phyloP scores from a whole-genome alignment of 2,329 filamentous ascomycete species.

The Aspergillus proliferans region DNA sequence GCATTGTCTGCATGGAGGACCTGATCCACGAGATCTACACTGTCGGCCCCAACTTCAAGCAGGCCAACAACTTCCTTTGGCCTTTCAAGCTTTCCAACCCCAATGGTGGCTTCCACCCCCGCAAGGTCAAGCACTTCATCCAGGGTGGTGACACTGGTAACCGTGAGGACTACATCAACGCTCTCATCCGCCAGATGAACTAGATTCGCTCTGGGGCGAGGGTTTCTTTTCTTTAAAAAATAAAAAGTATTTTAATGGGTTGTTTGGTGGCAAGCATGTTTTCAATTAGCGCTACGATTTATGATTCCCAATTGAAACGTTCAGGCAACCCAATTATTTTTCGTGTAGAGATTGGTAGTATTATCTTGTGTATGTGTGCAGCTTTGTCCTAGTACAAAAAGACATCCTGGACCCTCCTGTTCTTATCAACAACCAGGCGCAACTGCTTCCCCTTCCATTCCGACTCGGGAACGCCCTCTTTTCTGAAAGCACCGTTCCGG shows the following conservation, averaged over 20 bases:
- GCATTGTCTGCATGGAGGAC: constrained; percentile 99
- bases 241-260: constrained; percentile 19
- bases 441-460: constrained; percentile 52
- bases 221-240: constrained; percentile 7
- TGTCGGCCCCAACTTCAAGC: constrained; percentile 99
- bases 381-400: constrained; percentile 40
- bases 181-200: constrained; percentile 97
- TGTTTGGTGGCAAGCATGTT: constrained; percentile 26
- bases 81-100: constrained; percentile 99
- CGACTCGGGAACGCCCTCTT: constrained; percentile 10
- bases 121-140: constrained; percentile 99
- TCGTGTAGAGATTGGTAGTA: not conserved
- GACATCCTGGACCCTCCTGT: constrained; percentile 55
- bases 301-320: constrained; percentile 31
- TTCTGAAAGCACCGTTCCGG: constrained; percentile 51
- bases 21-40: constrained; percentile 99
- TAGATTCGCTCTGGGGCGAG: constrained; percentile 44
- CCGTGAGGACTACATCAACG: constrained; percentile 97
- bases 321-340: constrained; percentile 25
- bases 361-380: not conserved
- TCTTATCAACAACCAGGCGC: constrained; percentile 55
- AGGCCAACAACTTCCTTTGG: constrained; percentile 98
- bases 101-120: constrained; percentile 86
- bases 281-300: constrained; percentile 27
- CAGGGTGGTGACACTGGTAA: constrained; percentile 98